Conservation (phyloP, 805 yeast species). For the Candida maesae region DNA sequence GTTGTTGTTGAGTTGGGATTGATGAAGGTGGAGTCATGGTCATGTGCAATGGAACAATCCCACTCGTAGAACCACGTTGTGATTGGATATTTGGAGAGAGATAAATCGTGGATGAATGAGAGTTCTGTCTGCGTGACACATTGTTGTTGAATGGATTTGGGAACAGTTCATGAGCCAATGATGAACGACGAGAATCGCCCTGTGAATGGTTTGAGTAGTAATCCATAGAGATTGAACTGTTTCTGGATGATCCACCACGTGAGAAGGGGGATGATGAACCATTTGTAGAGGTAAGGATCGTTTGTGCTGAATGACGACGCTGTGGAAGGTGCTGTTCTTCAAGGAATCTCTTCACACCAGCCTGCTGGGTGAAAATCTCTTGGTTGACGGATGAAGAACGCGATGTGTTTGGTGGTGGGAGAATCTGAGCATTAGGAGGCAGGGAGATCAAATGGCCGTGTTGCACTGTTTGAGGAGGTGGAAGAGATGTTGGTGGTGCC, state of each 20-base stretch:
- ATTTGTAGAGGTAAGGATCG: constrained; percentile 21
- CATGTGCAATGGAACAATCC: constrained; percentile 21
- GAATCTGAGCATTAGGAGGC: constrained; percentile 6
- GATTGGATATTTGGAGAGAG: constrained; percentile 23
- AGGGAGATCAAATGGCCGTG: constrained; percentile 5
- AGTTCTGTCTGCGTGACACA: constrained; percentile 20
- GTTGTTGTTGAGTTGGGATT: constrained; percentile 12
- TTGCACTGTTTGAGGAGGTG: constrained; percentile 5
- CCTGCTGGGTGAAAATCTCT: constrained; percentile 24
- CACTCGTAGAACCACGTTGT: constrained; percentile 21
- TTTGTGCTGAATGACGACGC: constrained; percentile 29
- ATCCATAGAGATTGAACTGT: constrained; percentile 38
- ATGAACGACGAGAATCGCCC: constrained; percentile 36
- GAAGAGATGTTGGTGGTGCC: background rate
- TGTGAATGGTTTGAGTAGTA: constrained; percentile 27
- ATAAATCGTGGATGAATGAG: constrained; percentile 16
- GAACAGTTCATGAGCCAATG: constrained; percentile 41
- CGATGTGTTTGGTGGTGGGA: constrained; percentile 15
- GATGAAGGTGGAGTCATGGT: constrained; percentile 23
- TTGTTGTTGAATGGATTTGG: constrained; percentile 28
- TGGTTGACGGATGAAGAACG: constrained; percentile 25
- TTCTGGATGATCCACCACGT: constrained; percentile 36
- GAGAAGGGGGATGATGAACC: constrained; percentile 31
- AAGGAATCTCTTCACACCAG: constrained; percentile 27
- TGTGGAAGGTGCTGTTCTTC: constrained; percentile 27